phyloP scores from a whole-genome alignment of 306 rosid genomes.

The Fragaria ananassa region DNA sequence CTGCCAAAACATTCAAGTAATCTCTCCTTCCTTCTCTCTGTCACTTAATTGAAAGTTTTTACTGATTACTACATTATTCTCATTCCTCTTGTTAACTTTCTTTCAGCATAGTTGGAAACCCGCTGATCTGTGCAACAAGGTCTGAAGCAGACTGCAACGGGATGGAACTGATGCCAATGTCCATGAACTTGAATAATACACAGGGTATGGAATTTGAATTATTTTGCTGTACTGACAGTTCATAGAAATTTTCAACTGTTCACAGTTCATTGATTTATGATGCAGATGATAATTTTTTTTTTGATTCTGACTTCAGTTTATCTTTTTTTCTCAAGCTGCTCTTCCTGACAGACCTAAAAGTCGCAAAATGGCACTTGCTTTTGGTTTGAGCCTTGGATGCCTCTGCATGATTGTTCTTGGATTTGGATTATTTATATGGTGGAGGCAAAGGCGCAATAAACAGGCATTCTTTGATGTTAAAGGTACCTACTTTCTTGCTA shows the following conservation, averaged over 20 bases:
- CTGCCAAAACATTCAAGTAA: slow-evolving; percentile 90
- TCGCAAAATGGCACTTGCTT: slow-evolving; percentile 76
- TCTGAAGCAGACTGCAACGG: slow-evolving; percentile 81
- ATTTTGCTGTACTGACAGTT: background rate
- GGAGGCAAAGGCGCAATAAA: slow-evolving; percentile 71
- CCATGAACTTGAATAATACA: slow-evolving; percentile 76
- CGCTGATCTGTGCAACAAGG: slow-evolving; percentile 75
- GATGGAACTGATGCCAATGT: slow-evolving; percentile 76
- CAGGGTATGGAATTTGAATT: slow-evolving; percentile 41
- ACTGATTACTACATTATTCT: background rate
- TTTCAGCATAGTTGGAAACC: slow-evolving; percentile 89
- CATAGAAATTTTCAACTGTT: background rate
- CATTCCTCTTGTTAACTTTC: background rate
- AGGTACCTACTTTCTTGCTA: slow-evolving; percentile 43
- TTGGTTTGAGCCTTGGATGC: slow-evolving; percentile 83
- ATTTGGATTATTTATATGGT: slow-evolving; percentile 74
- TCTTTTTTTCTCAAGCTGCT: slow-evolving; percentile 52
- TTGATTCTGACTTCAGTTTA: slow-evolving; percentile 29
- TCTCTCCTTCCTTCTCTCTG: slow-evolving; percentile 19
- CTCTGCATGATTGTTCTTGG: slow-evolving; percentile 71
- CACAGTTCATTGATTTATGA: background rate
- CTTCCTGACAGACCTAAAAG: slow-evolving; percentile 47
- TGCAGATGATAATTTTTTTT: background rate
- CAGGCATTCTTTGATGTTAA: slow-evolving; percentile 82
- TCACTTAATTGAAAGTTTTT: slow-evolving; percentile 7